Conservation (phyloP, 768 basidiomycete genomes). For the Mycena chlorophos region DNA sequence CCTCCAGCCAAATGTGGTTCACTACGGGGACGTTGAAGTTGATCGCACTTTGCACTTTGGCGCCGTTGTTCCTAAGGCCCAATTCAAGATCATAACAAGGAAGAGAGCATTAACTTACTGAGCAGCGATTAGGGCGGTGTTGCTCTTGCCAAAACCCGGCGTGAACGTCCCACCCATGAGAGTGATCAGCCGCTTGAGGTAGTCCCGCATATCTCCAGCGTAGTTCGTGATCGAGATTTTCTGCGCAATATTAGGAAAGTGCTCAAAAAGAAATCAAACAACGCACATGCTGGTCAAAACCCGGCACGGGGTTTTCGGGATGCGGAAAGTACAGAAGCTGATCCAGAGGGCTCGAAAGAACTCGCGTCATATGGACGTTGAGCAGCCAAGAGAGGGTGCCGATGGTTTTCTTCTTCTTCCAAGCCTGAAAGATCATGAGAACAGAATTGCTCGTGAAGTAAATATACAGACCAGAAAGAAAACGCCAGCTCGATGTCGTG, state of each 20-base stretch:
- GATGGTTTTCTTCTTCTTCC: conserved; percentile 56
- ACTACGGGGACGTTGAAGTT: conserved; percentile 85
- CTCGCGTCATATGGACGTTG: conserved; percentile 65
- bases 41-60: conserved; percentile 71
- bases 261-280: neutral
- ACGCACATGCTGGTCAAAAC: conserved; percentile 53
- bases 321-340: conserved; percentile 85
- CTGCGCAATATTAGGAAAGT: conserved; percentile 34
- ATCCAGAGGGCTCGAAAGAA: conserved; percentile 61
- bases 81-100: conserved; percentile 1
- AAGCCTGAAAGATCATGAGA: conserved; percentile 50
- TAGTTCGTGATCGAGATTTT: conserved; percentile 87
- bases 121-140: conserved; percentile 82
- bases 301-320: conserved; percentile 59
- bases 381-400: conserved; percentile 86
- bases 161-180: conserved; percentile 81
- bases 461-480: conserved; percentile 62
- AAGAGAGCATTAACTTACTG: conserved; percentile 50
- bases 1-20: conserved; percentile 91
- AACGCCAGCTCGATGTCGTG: conserved; percentile 67
- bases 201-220: conserved; percentile 82
- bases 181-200: conserved; percentile 79
- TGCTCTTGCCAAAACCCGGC: conserved; percentile 72
- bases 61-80: conserved; percentile 38
- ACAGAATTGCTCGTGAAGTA: neutral